These are phyloP conservation scores for Neoascochyta sp. DNA, from an alignment of 2,329 filamentous ascomycete species.

Conservation along the genomic window DNA sequence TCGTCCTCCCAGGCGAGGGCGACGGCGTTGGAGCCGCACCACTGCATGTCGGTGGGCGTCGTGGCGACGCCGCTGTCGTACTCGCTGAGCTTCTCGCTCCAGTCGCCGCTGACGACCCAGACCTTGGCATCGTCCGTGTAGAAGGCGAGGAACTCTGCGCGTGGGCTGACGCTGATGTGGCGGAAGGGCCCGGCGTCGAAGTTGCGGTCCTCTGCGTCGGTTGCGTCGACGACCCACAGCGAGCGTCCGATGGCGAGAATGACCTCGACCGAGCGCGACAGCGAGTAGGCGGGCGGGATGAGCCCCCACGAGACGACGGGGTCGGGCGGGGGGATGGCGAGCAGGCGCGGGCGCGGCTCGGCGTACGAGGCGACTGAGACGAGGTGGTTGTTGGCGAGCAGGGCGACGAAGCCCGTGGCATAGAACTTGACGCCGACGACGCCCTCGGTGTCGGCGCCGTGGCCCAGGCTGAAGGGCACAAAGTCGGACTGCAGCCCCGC, in stretches of 20 bases:
- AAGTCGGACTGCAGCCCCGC: conserved; percentile 93
- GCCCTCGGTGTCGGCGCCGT: conserved; percentile 57
- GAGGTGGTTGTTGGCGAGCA: conserved; percentile 82
- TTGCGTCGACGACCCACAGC: conserved; percentile 80
- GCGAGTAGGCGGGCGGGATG: conserved; percentile 79
- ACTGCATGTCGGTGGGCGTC: conserved; percentile 80
- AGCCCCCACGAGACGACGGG: conserved; percentile 84
- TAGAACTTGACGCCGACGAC: conserved; percentile 92
- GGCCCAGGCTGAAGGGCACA: conserved; percentile 85
- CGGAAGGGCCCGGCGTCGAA: conserved; percentile 90
- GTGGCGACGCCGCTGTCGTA: conserved; percentile 86
- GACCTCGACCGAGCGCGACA: conserved; percentile 90
- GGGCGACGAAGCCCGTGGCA: conserved; percentile 83
- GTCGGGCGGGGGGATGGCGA: conserved; percentile 73
- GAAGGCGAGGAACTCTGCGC: conserved; percentile 81
- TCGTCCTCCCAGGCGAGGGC: conserved; percentile 97
- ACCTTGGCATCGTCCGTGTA: conserved; percentile 80
- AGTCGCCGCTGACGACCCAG: conserved; percentile 93
- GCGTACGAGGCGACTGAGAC: conserved; percentile 85
- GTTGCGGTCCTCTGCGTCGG: conserved; percentile 85
- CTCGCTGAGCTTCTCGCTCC: conserved; percentile 86
- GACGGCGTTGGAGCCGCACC: conserved; percentile 94
- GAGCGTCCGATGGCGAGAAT: conserved; percentile 81
- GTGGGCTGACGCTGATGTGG: conserved; percentile 86
- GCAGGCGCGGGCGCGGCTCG: conserved; percentile 80